These are phyloP conservation scores for Perilla frutescens DNA, from an alignment of 257 asterid genomes.

Conservation along the genomic window DNA sequence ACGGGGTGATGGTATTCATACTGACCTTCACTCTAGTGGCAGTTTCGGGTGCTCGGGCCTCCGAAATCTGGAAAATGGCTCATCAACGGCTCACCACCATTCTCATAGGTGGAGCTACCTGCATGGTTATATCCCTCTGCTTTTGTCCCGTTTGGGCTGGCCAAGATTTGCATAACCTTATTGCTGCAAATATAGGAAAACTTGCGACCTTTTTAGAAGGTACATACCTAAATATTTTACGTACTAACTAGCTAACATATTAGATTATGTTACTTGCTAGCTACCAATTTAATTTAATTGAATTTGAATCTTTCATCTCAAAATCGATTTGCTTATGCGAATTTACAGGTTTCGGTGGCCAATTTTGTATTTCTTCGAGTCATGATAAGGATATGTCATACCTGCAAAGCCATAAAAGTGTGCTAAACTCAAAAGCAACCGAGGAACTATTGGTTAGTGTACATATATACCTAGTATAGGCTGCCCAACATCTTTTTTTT, in stretches of 20 bases:
- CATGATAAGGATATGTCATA: slow-evolving; percentile 41
- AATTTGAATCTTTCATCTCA: too few relatives aligned
- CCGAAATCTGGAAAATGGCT: slow-evolving; percentile 52
- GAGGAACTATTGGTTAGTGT: slow-evolving; percentile 71
- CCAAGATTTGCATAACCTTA: slow-evolving; percentile 60
- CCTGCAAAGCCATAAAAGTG: slow-evolving; percentile 47
- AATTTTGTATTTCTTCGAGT: slow-evolving; percentile 33
- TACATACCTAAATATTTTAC: not conserved
- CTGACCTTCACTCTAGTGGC: slow-evolving; percentile 70
- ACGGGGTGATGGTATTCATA: slow-evolving; percentile 69
- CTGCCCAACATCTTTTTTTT: not conserved
- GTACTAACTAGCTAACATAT: too few relatives aligned
- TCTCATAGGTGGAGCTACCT: slow-evolving; percentile 59
- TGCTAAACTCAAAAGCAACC: slow-evolving; percentile 54
- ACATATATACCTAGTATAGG: too few relatives aligned
- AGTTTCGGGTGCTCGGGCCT: slow-evolving; percentile 66
- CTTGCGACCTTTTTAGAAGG: slow-evolving; percentile 65
- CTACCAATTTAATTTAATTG: too few relatives aligned
- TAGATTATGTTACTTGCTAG: not conserved
- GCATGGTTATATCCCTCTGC: slow-evolving; percentile 57
- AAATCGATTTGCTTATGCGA: not conserved
- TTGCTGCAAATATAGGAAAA: slow-evolving; percentile 52
- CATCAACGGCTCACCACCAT: slow-evolving; percentile 62
- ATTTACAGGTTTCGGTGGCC: slow-evolving; percentile 52
- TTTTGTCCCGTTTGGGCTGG: slow-evolving; percentile 87